Base-by-base conservation (phyloP, 208 protist species). In the Polymyxa betae region DNA sequence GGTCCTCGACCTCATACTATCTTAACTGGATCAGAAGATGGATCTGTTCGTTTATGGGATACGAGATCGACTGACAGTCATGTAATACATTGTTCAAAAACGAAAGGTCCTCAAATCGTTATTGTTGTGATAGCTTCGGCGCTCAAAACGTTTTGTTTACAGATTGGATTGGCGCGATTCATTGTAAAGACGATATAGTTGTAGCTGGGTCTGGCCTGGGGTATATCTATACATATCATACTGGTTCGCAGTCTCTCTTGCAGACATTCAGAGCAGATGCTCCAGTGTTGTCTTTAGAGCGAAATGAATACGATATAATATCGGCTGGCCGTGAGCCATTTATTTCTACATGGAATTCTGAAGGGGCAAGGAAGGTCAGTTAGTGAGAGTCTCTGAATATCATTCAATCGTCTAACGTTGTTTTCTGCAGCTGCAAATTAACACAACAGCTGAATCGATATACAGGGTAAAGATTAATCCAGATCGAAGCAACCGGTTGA, bases 21-120 rank as follows among this genome's bases (percentile, higher is more conserved):
- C n/a, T 40, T 82, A 43, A 82, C 72, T 5, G 72, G 72, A 82
- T 82, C 72, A 5, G 72, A 82, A 82, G 72, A 82, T 35, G 72
- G 72, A 38, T 40, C 40, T 20, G 72, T 35, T 82, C 72, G 72
- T 40, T 82, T 82, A 35, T 82, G 72, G 72, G 72, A 82, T 35
- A 82, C 40, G 16, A 5, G 72, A 43, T 38, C 35, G 12, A 20
- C 35, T 43, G 72, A 82, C 16, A 38, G 16, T 82, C 35, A 82
- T 5, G 72, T n/a, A n/a, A n/a, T 12, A 43, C 40, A 43, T 43
- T 82, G 16, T 20, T n/a, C 72, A 35, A 82, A 43, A 20, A 43
- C 35, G 35, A 82, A 82, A 82, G 35, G 72, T 82, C 16, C 54
- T 16, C 54, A 29, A 32, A 16, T 16, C 29, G 29, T 66, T 66